Base-by-base conservation (phyloP, 2,329 filamentous ascomycete species). In the Trematosphaeria pertusa region DNA sequence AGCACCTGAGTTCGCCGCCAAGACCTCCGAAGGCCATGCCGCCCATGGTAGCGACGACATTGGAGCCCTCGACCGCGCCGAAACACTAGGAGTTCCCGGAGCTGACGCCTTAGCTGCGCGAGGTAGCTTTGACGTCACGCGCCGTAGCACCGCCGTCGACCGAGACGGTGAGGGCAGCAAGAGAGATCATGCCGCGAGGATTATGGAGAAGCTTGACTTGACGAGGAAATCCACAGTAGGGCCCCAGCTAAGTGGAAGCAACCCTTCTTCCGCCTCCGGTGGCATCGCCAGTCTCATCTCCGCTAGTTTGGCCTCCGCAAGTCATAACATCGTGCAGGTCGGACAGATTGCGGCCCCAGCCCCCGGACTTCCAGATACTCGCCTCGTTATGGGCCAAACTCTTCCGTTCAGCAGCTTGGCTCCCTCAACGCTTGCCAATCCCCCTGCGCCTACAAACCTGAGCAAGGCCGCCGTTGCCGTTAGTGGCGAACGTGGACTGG, bases 161-260 rank as follows among this genome's bases (percentile, higher is more conserved):
- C 63, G 70, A 61, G 89, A 93, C 33, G 85, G 86, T 21, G 89
- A 94, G 62, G 85, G 84, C 54, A 82, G 85, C 55, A 81, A 87
- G 46, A 82, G 88, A 51, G 91, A 95, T 50, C 91, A 94, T 69
- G 88, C 90, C 7, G 84, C 90, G 15, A 85, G 92, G 50, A 91
- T 97, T 54, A 97, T 97, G 69, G 90, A 95, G 69, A 96, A 91
- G 71, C 81, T 97, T 34, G 93, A 97, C 70, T 79, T 96, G 46
- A 89, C 95, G 70, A 86, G 93, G 56, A 95, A 93, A 67, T 80
- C 86, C 28, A 84, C 85, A 5, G 82, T 86, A 50, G 78, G 80
- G 18, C 73, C 73, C 21, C 74, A 74, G 50, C 62, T 72, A 14
- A 73, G 73, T 50, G 63, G 62, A 44, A 72, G 58, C 61, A 68